These are phyloP conservation scores for Aspergillus coremiiformis DNA, from an alignment of 495 filamentous ascomycete genomes.

Conservation along the genomic window DNA sequence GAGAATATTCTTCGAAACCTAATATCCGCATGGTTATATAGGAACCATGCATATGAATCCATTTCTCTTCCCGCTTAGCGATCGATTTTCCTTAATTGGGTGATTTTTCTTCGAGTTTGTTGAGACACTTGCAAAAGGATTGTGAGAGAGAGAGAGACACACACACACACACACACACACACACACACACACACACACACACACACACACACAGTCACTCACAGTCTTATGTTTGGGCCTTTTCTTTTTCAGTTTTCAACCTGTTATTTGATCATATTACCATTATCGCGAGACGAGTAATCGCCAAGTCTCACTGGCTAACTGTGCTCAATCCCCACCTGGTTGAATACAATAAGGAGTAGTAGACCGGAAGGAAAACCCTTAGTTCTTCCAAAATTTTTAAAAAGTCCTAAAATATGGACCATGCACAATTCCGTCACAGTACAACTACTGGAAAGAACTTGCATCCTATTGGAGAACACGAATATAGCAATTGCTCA, in stretches of 20 bases:
- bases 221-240: background rate
- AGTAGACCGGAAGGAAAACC: background rate
- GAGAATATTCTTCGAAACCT: background rate
- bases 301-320: slow-evolving; percentile 1
- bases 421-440: background rate
- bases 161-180: too few species aligned
- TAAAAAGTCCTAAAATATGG: background rate
- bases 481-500: background rate
- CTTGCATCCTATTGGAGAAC: background rate
- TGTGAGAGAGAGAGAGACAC: too few species aligned
- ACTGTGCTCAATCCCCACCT: background rate
- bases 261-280: slow-evolving; percentile 2
- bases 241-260: background rate
- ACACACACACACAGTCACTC: too few species aligned
- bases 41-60: background rate
- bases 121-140: background rate
- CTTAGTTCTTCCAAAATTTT: background rate
- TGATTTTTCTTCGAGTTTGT: background rate
- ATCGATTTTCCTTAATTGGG: background rate
- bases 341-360: background rate
- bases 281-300: slow-evolving; percentile 2
- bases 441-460: background rate
- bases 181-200: too few species aligned
- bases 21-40: background rate
- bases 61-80: background rate